Base-by-base conservation (phyloP, 306 rosid species). In the Dalbergia cultrata region DNA sequence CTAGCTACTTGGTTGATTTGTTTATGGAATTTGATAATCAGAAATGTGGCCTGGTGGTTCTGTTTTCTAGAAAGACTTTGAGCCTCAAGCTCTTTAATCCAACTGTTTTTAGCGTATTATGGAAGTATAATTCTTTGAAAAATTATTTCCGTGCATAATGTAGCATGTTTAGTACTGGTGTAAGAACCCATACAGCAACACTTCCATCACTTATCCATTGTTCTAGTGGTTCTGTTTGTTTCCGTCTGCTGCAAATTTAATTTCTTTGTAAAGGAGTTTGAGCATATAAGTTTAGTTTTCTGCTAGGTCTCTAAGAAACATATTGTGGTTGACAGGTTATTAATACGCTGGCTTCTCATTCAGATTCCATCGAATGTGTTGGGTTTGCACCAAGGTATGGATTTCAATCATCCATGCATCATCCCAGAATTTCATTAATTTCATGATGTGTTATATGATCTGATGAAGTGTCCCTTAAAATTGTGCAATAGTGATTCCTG, bases 311-410 rank as follows among this genome's bases (percentile, higher is more conserved):
- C 67, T 85, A 67, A 77, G 56, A 63, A 60, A 78, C 19, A 9
- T 61, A 8, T 72, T 82, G 5, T 82, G 63, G 37, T 74, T 57
- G 77, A 84, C 88, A 95, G 99, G 99, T 95, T 74, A 89, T 93
- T 33, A 90, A 77, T 82, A 74, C 94, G 21, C 84, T 88, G 80
- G 58, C 81, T 82, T 79, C 97, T 78, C 97, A 87, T 81, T 72
- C 89, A 10, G 96, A 88, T 79, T 93, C 99, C 56, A 83, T 93
- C 0, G 99, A 95, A 79, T 90, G 98, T 83, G 85, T 92, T 58
- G 94, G 79, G 60, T 83, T 95, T 63, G 81, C 94, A 7, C 89
- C 90, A 70, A 91, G 98, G 98, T 92, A 83, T 53, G 21, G 17
- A 62, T 43, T 64, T 64, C 61, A 41, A 18, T 65, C 18, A 71